Evolutionary conservation across 1,284 basidiomycete species (phyloP).

Genomic region (Leccinum angustisporum): DNA sequence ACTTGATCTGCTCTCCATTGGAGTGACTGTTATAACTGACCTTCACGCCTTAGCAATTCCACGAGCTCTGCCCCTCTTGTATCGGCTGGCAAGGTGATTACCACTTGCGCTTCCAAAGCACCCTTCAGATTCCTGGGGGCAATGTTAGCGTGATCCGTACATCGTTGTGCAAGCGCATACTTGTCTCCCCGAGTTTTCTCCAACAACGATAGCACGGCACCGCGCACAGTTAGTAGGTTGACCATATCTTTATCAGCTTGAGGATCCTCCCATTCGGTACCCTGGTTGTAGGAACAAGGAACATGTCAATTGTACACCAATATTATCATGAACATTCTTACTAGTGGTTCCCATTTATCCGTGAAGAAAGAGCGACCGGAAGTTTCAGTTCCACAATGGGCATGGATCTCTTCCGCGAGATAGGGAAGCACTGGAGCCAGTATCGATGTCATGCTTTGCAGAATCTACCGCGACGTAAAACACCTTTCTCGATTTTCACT

Average conservation of each 20-base stretch:
- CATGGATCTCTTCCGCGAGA: conserved; percentile 87
- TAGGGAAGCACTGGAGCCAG: conserved; percentile 90
- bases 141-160: conserved; percentile 2
- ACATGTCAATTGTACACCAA: conserved; percentile 5
- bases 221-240: conserved; percentile 53
- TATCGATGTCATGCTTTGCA: conserved; percentile 69
- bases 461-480: conserved; percentile 47
- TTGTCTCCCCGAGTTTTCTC: conserved; percentile 72
- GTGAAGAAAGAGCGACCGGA: conserved; percentile 60
- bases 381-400: conserved; percentile 31
- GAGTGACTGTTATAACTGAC: conserved; percentile 31
- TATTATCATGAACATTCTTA: conserved; percentile 32
- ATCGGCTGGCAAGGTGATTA: conserved; percentile 46
- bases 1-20: not conserved
- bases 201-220: conserved; percentile 57
- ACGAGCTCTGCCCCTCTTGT: conserved; percentile 25
- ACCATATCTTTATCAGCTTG: conserved; percentile 59
- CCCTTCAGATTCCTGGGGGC: conserved; percentile 61
- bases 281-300: conserved; percentile 34
- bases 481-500: not conserved
- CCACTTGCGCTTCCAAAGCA: conserved; percentile 70
- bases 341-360: conserved; percentile 59
- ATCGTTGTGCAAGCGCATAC: conserved; percentile 38
- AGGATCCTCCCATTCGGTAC: conserved; percentile 53
- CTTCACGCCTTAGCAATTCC: conserved; percentile 49